A percentile compares a stretch with the other conserved stretches of the same genome.
Evolutionary conservation across 768 basidiomycete species (phyloP).

Genomic region (Candolleomyces eurysporus): DNA sequence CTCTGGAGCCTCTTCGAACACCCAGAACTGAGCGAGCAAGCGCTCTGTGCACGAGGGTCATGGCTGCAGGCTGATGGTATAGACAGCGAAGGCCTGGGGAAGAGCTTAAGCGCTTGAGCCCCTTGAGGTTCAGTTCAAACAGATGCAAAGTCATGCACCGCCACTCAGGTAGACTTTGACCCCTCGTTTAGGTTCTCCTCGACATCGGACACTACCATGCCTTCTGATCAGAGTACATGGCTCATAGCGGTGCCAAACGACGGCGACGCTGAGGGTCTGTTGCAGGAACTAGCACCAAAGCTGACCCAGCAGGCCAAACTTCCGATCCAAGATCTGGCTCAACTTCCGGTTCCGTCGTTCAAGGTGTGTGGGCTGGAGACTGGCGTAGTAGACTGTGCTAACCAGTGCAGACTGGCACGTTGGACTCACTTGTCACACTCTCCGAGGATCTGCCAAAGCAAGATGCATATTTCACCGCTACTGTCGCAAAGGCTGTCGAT

Average conservation of each 20-base stretch:
- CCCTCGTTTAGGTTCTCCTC: constrained; percentile 10
- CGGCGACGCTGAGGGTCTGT: constrained; percentile 76
- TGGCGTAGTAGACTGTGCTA: constrained; percentile 12
- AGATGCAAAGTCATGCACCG: constrained; percentile 9
- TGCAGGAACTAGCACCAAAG: constrained; percentile 64
- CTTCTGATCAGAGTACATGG: constrained; percentile 96
- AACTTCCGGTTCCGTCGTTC: constrained; percentile 79
- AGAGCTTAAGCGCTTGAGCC: not conserved
- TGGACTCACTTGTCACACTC: constrained; percentile 82
- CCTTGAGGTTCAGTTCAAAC: constrained; percentile 9
- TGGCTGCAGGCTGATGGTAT: not conserved
- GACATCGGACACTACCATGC: constrained; percentile 51
- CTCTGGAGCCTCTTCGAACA: not conserved
- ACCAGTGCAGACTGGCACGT: constrained; percentile 78
- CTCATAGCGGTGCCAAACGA: constrained; percentile 83
- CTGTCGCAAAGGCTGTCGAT: constrained; percentile 91
- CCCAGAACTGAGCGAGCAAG: not conserved
- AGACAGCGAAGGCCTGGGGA: not conserved
- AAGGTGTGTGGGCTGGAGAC: constrained; percentile 56
- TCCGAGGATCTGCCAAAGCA: constrained; percentile 94
- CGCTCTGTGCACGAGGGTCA: not conserved
- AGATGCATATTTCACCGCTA: constrained; percentile 81
- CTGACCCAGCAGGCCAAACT: constrained; percentile 56
- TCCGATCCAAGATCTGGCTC: constrained; percentile 50
- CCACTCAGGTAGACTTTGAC: constrained; percentile 6